Evolutionary conservation across 768 basidiomycete genomes (phyloP).

Genomic region (Sarcomyxa edulis): DNA sequence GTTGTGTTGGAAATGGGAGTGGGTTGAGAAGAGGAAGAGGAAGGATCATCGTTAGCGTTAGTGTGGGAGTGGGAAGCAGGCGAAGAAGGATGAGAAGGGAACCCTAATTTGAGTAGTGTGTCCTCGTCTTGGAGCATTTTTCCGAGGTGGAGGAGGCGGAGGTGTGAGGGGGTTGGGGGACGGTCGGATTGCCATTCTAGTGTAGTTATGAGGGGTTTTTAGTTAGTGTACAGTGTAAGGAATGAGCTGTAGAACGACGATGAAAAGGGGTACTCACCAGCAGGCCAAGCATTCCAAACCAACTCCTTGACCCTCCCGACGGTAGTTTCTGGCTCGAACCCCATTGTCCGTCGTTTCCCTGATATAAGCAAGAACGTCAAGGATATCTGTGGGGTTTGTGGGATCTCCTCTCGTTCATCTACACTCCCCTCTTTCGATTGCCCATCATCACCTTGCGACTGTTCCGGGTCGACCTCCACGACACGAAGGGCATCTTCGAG

Average conservation of each 20-base stretch:
- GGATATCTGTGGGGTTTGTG: conserved; percentile 58
- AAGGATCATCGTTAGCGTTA: conserved; percentile 1
- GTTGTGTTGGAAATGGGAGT: conserved; percentile 6
- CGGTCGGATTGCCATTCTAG: conserved; percentile 76
- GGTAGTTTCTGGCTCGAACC: conserved; percentile 71
- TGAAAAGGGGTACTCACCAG: conserved; percentile 37
- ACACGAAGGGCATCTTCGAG: conserved; percentile 22
- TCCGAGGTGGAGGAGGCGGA: conserved; percentile 72
- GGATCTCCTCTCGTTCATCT: no score
- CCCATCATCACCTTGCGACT: no score
- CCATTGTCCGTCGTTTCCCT: conserved; percentile 62
- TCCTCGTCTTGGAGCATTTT: conserved; percentile 84
- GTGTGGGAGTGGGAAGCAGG: conserved; percentile 1
- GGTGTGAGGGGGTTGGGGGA: conserved; percentile 71
- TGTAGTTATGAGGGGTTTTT: conserved; percentile 3
- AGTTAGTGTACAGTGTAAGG: neutral
- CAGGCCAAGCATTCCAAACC: conserved; percentile 79
- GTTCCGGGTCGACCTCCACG: conserved; percentile 14
- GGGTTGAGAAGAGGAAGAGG: conserved; percentile 7
- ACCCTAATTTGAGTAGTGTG: conserved; percentile 59
- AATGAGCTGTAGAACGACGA: neutral
- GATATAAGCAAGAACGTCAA: conserved; percentile 73
- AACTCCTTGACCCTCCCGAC: conserved; percentile 79
- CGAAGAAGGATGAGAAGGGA: conserved; percentile 17
- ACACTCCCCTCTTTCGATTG: no score